Base-by-base conservation (phyloP, 306 rosid species). In the Acacia melanoxylon region DNA sequence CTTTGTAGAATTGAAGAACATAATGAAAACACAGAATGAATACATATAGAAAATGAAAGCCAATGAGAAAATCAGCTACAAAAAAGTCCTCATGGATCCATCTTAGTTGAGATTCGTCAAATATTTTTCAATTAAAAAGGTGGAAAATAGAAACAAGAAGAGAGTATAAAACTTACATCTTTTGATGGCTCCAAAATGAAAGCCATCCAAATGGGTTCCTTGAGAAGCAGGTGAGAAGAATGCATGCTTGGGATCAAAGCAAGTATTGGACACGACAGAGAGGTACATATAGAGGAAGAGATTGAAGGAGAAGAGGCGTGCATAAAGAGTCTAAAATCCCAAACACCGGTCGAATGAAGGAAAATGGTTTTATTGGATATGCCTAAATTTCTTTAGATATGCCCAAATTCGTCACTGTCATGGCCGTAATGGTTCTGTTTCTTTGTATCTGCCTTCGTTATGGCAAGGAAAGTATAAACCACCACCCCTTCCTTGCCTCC, bases 191-290 rank as follows among this genome's bases (percentile, higher is more conserved):
- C 97, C 25, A 96, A 97, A 77, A 96, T 93, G 25, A 98, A 93
- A 22, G 90, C 90, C 99, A 96, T 96, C 74, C 98, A 82, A 72
- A 96, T 93, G 0, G 99, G 99, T 84, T 96, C 99, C 75, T 96
- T 98, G 17, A 96, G 88, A 76, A 96, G 99, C 69, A 96, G 78
- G 83, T 92, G 96, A 91, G 80, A 79, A 41, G 98, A 93, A 91
- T 96, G 98, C 99, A 96, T 96, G 65, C 81, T 94, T 40, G 83
- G n/a, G 56, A 75, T 31, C 54, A 8, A 74, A 68, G 33, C 33
- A 22, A 22, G 11, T 27, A 11, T 66, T 17, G 17, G 29, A 68
- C 75, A 56, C 77, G 16, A 44, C n/a, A 45, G 33, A 20, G 49
- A 68, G 27, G 49, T 20, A 12, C 8, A 24, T 7, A 25, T 61